Conservation (phyloP, 176 grass and related monocot genomes). For the Zea luxurians region DNA sequence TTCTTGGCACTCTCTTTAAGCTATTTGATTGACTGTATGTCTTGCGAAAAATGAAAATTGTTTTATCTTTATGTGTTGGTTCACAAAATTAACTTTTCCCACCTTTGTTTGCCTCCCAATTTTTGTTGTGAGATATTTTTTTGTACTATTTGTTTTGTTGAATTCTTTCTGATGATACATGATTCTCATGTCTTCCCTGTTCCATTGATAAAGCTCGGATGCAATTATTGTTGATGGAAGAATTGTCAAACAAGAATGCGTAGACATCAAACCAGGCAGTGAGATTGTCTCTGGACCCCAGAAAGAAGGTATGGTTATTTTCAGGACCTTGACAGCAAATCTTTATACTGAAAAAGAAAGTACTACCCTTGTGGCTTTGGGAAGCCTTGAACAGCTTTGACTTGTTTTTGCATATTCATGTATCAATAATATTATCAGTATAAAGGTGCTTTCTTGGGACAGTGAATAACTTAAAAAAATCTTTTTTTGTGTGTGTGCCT, state of each 20-base stretch:
- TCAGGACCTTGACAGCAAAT: conserved; percentile 3
- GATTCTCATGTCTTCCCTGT: conserved; percentile 23
- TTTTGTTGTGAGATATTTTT: conserved; percentile 1
- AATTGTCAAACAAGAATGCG: conserved; percentile 61
- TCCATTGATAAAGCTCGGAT: conserved; percentile 60
- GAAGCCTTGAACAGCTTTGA: conserved; percentile 1
- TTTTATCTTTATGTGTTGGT: background rate
- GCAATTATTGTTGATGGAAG: conserved; percentile 82
- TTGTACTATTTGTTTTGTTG: conserved; percentile 11
- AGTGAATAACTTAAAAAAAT: background rate
- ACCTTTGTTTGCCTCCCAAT: background rate
- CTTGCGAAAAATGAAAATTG: background rate
- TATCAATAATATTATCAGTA: background rate
- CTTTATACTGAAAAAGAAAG: background rate
- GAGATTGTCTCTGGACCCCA: conserved; percentile 82
- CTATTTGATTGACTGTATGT: background rate
- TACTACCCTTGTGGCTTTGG: conserved; percentile 13
- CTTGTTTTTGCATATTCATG: conserved; percentile 9
- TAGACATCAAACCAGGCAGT: conserved; percentile 65
- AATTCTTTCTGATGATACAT: conserved; percentile 12
- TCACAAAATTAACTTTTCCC: background rate
- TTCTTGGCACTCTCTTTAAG: background rate
- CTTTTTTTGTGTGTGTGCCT: background rate
- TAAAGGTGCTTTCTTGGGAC: background rate
- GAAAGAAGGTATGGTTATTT: conserved; percentile 58